phyloP scores from a whole-genome alignment of 805 yeast genomes.

The Spencermartinsiella europaea region DNA sequence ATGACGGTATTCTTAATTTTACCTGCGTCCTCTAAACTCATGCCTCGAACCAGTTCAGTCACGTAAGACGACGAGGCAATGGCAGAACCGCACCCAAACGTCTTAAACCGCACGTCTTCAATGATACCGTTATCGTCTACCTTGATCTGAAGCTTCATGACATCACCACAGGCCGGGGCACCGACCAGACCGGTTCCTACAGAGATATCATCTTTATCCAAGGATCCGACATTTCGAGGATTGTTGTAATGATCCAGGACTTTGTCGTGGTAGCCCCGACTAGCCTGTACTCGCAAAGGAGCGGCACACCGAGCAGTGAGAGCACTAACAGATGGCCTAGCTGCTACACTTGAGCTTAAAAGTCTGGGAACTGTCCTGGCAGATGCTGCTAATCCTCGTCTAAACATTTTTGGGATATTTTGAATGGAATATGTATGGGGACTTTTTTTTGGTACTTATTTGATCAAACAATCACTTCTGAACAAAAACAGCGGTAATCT shows the following conservation, averaged over 20 bases:
- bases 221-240: conserved; percentile 94
- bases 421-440: background rate
- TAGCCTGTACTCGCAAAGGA: background rate
- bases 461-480: too few species aligned
- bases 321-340: background rate
- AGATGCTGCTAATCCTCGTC: background rate
- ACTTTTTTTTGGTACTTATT: too few species aligned
- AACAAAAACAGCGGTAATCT: too few species aligned
- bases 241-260: conserved; percentile 94
- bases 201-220: conserved; percentile 66
- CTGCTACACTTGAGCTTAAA: background rate
- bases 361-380: background rate
- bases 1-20: conserved; percentile 88
- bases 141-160: conserved; percentile 93
- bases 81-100: conserved; percentile 99
- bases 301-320: background rate
- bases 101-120: conserved; percentile 93
- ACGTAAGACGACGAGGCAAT: conserved; percentile 94
- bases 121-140: conserved; percentile 90
- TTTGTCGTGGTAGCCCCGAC: conserved; percentile 68
- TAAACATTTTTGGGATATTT: background rate
- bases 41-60: conserved; percentile 93
- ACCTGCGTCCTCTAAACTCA: conserved; percentile 89
- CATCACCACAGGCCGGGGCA: conserved; percentile 99
- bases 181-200: conserved; percentile 98